Evolutionary conservation across 805 yeast species (phyloP), one percentile per base, ranked within the genome.

Genomic region (Naumovozyma baii): DNA sequence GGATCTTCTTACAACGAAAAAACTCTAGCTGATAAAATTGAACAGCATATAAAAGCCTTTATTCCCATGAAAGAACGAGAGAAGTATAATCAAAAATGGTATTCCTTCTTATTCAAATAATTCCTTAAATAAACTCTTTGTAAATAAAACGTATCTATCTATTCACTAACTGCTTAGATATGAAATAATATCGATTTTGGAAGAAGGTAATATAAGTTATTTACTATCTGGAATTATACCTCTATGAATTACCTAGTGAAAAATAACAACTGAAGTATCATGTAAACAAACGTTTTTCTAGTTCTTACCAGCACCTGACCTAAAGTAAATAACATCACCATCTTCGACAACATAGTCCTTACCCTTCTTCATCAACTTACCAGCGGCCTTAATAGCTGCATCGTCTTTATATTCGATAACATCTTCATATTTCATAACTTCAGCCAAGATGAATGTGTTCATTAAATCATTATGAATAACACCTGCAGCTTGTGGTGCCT

Each of bases 401-500:
- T 92, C 98, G 58, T 88, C 96, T 38, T 80, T 79, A 43, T 67
- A 67, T 64, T 83, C 90, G 37, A 78, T 63, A 45, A 88, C 66
- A 58, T 87, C 96, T 18, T 72, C 74, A 68, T 76, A 92, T 57
- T 86, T 88, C 58, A 86, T 85, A 49, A 92, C 83, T 63, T 86
- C 87, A 34, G 97, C 98, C 54, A 86, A 78, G 55, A 90, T 87
- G 62, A 92, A 90, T 16, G 97, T 90, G 63, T 81, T 84, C 74
- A 85, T 88, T 62, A 90, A 76, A 67, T 90, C 98, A 31, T 88
- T 83, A 65, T 92, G 98, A 55, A 90, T 90, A 34, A 92, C 95
- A 62, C 96, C 97, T 17, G 98, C 98, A 33, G 97, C 97, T 58
- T 83, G 87, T n/a, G 98, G 98, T 39, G 96, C 96, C 54, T 84